phyloP scores from a whole-genome alignment of 441 rosid species.

The Erodium moschatum region DNA sequence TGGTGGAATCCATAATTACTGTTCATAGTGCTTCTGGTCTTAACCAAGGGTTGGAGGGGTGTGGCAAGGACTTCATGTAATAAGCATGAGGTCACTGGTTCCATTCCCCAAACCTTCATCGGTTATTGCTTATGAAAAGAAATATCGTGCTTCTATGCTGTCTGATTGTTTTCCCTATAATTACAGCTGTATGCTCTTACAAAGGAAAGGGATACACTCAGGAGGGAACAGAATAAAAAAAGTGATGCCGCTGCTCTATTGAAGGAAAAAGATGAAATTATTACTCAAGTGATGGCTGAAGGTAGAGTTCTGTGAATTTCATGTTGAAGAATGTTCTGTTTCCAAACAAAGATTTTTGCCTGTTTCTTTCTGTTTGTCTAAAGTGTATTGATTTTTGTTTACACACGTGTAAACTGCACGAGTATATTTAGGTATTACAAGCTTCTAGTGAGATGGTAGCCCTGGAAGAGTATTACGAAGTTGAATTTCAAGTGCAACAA shows the following conservation, averaged over 20 bases:
- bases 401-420: background rate
- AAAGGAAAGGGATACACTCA: constrained; percentile 92
- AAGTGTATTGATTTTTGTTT: background rate
- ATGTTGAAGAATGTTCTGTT: background rate
- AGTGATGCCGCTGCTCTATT: constrained; percentile 95
- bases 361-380: background rate
- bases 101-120: background rate
- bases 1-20: background rate
- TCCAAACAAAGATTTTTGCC: background rate
- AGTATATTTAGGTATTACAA: background rate
- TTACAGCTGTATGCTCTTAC: constrained; percentile 88
- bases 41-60: background rate
- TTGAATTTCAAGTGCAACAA: constrained; percentile 2
- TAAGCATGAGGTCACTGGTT: background rate
- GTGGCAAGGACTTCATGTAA: background rate
- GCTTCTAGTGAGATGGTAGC: background rate
- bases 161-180: constrained; percentile 8
- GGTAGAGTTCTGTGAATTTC: constrained; percentile 41
- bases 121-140: background rate
- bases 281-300: constrained; percentile 98
- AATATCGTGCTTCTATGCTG: background rate
- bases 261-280: constrained; percentile 98
- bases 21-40: constrained; percentile 3
- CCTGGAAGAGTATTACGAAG: background rate
- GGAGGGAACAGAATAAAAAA: constrained; percentile 90